Evolutionary conservation across 106 monocot species (phyloP), one percentile per base, ranked within the genome.

Genomic region (Triglochin maritima): DNA sequence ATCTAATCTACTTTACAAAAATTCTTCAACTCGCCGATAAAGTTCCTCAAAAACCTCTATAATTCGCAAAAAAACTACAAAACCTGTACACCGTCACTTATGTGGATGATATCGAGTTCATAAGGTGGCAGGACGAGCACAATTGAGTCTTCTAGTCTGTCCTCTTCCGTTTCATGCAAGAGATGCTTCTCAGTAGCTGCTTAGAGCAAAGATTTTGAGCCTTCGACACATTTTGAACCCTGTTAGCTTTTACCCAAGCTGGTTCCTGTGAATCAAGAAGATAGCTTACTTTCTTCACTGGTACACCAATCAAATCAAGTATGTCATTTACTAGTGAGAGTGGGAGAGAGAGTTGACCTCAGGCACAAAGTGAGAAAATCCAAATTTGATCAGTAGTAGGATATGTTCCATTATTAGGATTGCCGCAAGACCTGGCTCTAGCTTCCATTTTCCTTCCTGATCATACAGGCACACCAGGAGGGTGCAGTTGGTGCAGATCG

Each of bases 401-500:
- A 79, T 17, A 52, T 86, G 86, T 47, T 86, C 82, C 66, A 86
- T 79, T 9, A 86, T 73, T 46, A 86, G 79, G 56, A 82, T 86
- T 11, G 76, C 86, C 10, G 82, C 82, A 46, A 86, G 83, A 5
- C 93, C 93, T 8, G 93, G 93, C 63, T 93, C 93, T 64, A 93
- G 81, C 57, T 81, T 89, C 93, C 93, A 93, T 17, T 86, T 88
- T 14, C 93, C 89, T 78, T 93, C 93, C 82, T 84, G 74, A 71
- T 93, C 93, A 56, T 89, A 93, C 68, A 93, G 70, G 83, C 83
- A 93, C 74, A 86, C 71, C 46, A 93, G 78, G 44, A 93, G 81
- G 7, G 89, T 62, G 41, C 84, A 93, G 77, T 93, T 93, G 53
- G 88, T 93, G 83, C 93, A 93, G 69, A 93, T 93, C 5, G 93